Percentiles rank a stretch among this genome's conserved stretches.
Evolutionary conservation across 1,284 basidiomycete species (phyloP).

Genomic region (Anthracocystis setariae): DNA sequence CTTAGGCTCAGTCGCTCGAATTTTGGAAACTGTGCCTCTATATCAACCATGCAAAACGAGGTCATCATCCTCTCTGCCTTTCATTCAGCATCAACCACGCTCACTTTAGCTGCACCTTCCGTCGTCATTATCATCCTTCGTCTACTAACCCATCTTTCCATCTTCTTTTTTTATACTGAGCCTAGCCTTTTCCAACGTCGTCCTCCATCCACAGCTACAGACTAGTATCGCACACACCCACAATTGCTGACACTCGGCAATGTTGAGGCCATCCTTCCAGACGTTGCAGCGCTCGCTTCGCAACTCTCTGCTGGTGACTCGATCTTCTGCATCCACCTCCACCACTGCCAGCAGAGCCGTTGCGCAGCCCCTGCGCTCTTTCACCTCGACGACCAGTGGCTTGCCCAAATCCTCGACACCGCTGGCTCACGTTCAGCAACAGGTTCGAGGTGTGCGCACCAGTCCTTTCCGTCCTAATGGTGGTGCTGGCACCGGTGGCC

Average conservation of each 20-base stretch:
- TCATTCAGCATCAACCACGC: background rate
- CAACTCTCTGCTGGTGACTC: constrained; percentile 45
- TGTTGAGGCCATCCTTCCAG: constrained; percentile 52
- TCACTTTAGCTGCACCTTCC: background rate
- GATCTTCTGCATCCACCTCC: constrained; percentile 30
- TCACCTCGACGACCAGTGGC: constrained; percentile 11
- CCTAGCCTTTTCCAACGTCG: background rate
- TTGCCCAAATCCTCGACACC: constrained; percentile 20
- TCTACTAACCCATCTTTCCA: too few species aligned
- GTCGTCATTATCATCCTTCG: too few species aligned
- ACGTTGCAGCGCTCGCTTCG: constrained; percentile 39
- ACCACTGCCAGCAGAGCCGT: constrained; percentile 21
- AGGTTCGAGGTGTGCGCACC: constrained; percentile 43
- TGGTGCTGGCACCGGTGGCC: constrained; percentile 16
- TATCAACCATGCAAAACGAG: background rate
- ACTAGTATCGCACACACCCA: constrained; percentile 1
- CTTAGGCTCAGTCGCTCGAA: too few species aligned
- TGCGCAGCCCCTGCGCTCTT: constrained; percentile 32
- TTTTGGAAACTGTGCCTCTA: too few species aligned
- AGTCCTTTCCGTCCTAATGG: constrained; percentile 47
- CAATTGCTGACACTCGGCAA: constrained; percentile 2
- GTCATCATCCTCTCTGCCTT: background rate
- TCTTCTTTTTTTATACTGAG: background rate
- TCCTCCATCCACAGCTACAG: constrained; percentile 1
- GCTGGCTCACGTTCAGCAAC: constrained; percentile 33